Evolutionary conservation across 805 yeast genomes (phyloP), one percentile per base, ranked within the genome.

Genomic region (Candida chilensis): DNA sequence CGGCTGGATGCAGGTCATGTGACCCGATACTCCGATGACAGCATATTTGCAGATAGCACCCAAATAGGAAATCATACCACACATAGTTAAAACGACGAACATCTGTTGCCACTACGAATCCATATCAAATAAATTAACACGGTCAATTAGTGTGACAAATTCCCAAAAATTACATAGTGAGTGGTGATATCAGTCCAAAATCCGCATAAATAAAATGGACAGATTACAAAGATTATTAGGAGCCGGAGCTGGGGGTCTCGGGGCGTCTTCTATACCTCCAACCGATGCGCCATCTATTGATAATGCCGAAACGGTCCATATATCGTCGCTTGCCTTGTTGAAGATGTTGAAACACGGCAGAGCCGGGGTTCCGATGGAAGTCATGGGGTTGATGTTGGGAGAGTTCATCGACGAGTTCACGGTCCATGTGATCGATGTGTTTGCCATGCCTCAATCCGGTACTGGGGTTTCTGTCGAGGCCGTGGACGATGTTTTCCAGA

Each of bases 391-490:
- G 40, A 92, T 92, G 99, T 70, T 94, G 37, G 99, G 99, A 27
- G 96, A 90, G 44, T 90, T 92, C 58, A 92, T 92, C 17, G 98
- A 92, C 54, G 97, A 92, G 37, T 90, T 82, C 56, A 92, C 98
- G 1, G 92, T 92, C 22, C 94, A 88, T 45, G 99, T 92, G 24
- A 86, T 86, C 32, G 99, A 92, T 51, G 98, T 94, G 30, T 92
- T 92, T 67, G 98, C 98, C 33, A 92, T 92, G 99, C 99, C 99
- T 13, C 98, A 92, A 62, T 76, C 87, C 28, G 94, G 95, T 49
- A 92, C 99, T 7, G 99, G 98, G 36, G 98, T 94, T 13, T 82
- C 95, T 35, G 99, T 92, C 35, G 98, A 92, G 55, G 98, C 99
- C 2, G 98, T 92, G 20, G 99, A 94, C 54, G 97, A 94, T 54